These are phyloP conservation scores for Acacia concinna DNA, from an alignment of 331 rosid genomes.

Conservation along the genomic window DNA sequence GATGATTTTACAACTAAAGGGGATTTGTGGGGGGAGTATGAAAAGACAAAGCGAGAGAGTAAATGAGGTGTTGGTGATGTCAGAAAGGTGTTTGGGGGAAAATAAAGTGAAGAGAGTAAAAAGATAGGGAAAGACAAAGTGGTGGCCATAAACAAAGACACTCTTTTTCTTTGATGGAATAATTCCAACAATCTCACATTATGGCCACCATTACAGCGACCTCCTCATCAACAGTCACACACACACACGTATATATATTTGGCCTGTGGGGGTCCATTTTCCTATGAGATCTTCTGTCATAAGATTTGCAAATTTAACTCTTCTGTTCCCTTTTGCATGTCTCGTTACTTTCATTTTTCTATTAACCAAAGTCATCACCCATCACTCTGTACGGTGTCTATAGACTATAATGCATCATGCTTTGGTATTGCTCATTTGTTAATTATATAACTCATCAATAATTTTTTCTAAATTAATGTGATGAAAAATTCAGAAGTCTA, in stretches of 20 bases:
- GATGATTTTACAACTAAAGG: neutral
- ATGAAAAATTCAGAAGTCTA: neutral
- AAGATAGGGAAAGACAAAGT: slow-evolving; percentile 1
- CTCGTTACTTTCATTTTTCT: neutral
- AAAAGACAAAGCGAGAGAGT: neutral
- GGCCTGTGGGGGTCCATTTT: neutral
- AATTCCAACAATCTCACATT: slow-evolving; percentile 19
- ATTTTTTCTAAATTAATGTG: neutral
- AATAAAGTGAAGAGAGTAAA: neutral
- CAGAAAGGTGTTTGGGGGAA: slow-evolving; percentile 7
- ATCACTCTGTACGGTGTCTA: neutral
- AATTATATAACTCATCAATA: neutral
- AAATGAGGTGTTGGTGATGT: slow-evolving; percentile 5
- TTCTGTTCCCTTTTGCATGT: neutral
- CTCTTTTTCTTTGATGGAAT: slow-evolving; percentile 15
- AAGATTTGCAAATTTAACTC: neutral
- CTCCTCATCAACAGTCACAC: neutral
- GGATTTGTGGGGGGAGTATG: neutral
- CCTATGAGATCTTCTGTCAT: neutral
- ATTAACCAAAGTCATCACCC: neutral
- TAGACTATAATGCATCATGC: neutral
- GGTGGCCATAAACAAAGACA: neutral
- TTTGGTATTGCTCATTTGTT: neutral
- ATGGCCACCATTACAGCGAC: slow-evolving; percentile 19
- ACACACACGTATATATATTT: neutral